Evolutionary conservation across 164 flowering plant genomes (phyloP), one percentile per base, ranked within the genome.

Genomic region (Aristolochia fimbriata): DNA sequence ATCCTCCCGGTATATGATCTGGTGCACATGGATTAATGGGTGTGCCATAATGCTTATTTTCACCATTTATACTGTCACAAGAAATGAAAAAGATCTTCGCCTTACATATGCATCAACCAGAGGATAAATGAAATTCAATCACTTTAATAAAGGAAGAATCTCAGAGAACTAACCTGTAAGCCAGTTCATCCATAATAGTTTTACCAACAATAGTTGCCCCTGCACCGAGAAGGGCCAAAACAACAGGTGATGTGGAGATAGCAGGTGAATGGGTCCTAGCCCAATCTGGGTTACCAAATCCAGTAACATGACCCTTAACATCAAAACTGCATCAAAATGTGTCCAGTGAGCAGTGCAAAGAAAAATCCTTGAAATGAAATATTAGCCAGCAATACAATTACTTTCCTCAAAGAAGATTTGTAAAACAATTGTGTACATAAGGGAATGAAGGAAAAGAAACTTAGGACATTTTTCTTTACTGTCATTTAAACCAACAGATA

Each of bases 151-250:
- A 37, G 43, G 10, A 4, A 22, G 27, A 22, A 9, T 22, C 56
- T 52, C 5, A 52, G 4, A 37, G 43, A 52, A 33, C 73, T 48
- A 60, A 92, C 98, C 98, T 78, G 83, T 84, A 89, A 25, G 97
- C 98, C 93, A 92, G 80, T 78, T 92, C 98, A 83, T 92, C 97
- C 98, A 92, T 87, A 62, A 89, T 79, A 76, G 91, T 84, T 82
- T 74, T 85, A 49, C 98, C 98, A 63, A 87, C 62, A 78, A 82
- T 87, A 15, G 87, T 83, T 58, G 96, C 98, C 55, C 98, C 98
- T 33, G 66, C 87, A 8, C 24, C 65, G 14, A 89, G 64, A 57
- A 84, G 23, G 24, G 84, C 78, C 73, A 73, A 69, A 59, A 87
- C 90, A 9, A 82, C 73, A 10, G 88, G 87, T 53, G 98, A 88